phyloP scores from a whole-genome alignment of 305 asterid genomes.

The Withania somnifera region DNA sequence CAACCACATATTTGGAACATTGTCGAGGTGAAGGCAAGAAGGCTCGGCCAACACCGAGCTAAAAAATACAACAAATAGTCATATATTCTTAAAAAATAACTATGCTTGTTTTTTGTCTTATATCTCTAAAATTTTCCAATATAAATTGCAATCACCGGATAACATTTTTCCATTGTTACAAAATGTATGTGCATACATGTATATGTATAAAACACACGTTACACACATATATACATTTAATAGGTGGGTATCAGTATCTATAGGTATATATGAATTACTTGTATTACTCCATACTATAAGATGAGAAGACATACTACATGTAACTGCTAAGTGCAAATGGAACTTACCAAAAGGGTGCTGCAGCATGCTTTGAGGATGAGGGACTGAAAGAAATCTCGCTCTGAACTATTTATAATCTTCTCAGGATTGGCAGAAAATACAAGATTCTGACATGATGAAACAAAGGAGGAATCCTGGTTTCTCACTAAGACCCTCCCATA shows the following conservation, averaged over 20 bases:
- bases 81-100: too few relatives aligned
- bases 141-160: too few relatives aligned
- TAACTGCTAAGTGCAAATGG: neutral
- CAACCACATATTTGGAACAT: too few relatives aligned
- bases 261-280: neutral
- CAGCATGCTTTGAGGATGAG: conserved; percentile 36
- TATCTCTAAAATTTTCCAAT: too few relatives aligned
- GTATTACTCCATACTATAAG: neutral
- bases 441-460: conserved; percentile 44
- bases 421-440: conserved; percentile 28
- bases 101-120: too few relatives aligned
- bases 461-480: conserved; percentile 41
- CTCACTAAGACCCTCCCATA: conserved; percentile 46
- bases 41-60: too few relatives aligned
- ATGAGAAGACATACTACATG: neutral
- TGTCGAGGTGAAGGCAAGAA: too few relatives aligned
- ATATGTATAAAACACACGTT: neutral
- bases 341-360: conserved; percentile 49
- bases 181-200: neutral
- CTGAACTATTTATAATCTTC: conserved; percentile 24
- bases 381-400: conserved; percentile 41
- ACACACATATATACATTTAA: neutral
- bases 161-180: neutral
- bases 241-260: neutral
- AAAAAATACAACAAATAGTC: too few relatives aligned